Evolutionary conservation across 2,329 filamentous ascomycete genomes (phyloP).

Genomic region (Microcyclospora tardicrescens): DNA sequence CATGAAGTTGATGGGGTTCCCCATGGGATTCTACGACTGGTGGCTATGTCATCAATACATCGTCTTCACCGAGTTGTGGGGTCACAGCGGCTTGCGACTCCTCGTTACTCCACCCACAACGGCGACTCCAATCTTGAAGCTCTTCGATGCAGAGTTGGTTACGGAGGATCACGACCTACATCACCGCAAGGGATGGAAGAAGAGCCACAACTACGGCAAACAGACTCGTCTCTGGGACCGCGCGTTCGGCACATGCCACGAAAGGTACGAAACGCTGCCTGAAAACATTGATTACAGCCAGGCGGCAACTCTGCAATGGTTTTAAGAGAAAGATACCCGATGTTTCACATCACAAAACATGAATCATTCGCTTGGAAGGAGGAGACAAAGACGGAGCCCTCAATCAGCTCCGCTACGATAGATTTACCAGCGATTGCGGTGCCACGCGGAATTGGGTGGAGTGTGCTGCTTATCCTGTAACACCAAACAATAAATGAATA

Average conservation of each 20-base stretch:
- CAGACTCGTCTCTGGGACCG: constrained; percentile 26
- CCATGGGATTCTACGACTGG: constrained; percentile 34
- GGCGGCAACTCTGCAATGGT: too few species aligned
- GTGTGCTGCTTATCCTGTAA: too few species aligned
- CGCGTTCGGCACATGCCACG: constrained; percentile 23
- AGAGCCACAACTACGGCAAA: constrained; percentile 26
- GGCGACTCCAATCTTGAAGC: constrained; percentile 21
- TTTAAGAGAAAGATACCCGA: too few species aligned
- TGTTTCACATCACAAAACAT: too few species aligned
- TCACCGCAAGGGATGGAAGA: constrained; percentile 24
- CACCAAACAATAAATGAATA: too few species aligned
- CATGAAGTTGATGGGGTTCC: constrained; percentile 24
- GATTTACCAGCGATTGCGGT: too few species aligned
- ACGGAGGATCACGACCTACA: constrained; percentile 31
- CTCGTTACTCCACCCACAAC: constrained; percentile 22
- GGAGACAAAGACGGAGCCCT: too few species aligned
- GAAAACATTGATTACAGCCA: constrained; percentile 2
- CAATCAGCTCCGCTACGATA: too few species aligned
- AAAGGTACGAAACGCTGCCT: constrained; percentile 21
- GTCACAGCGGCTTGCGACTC: constrained; percentile 28
- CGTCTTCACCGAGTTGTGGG: constrained; percentile 26
- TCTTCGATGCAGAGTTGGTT: constrained; percentile 23
- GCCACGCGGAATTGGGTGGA: too few species aligned
- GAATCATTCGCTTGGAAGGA: too few species aligned
- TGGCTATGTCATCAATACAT: constrained; percentile 33